phyloP scores from a whole-genome alignment of 495 filamentous ascomycete species.

The Polyplosphaeria fusca region DNA sequence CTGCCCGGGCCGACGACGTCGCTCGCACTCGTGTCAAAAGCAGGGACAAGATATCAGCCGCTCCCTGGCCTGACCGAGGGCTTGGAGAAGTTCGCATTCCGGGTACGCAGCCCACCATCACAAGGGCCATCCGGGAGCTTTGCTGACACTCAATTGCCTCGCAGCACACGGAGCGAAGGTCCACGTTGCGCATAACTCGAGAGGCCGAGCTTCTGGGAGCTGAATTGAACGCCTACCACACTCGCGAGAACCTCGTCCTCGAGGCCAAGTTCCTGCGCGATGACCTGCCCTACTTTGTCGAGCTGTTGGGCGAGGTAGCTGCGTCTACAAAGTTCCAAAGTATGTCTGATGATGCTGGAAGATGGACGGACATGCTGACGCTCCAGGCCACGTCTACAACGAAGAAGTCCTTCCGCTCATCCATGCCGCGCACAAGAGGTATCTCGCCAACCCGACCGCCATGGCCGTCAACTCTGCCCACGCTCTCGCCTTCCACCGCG shows the following conservation, averaged over 20 bases:
- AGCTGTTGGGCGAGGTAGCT: conserved; percentile 89
- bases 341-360: conserved; percentile 27
- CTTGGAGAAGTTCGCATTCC: conserved; percentile 91
- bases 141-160: conserved; percentile 27
- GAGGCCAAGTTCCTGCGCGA: conserved; percentile 90
- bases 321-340: conserved; percentile 71
- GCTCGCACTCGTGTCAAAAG: conserved; percentile 86
- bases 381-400: conserved; percentile 77
- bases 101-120: conserved; percentile 55
- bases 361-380: conserved; percentile 8
- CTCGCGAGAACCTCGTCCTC: conserved; percentile 86
- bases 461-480: conserved; percentile 84
- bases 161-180: conserved; percentile 80
- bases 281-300: conserved; percentile 95
- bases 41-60: conserved; percentile 85
- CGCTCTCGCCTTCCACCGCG: conserved; percentile 86
- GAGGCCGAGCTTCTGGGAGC: conserved; percentile 92
- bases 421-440: conserved; percentile 64
- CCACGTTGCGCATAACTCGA: conserved; percentile 84
- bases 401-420: conserved; percentile 78
- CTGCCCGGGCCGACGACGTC: conserved; percentile 81
- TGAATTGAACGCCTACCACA: conserved; percentile 77
- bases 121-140: conserved; percentile 15
- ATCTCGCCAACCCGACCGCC: conserved; percentile 61
- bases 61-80: conserved; percentile 85